Conservation (phyloP, 163 green algal species). For the Chlamydomonas reinhardtii region DNA sequence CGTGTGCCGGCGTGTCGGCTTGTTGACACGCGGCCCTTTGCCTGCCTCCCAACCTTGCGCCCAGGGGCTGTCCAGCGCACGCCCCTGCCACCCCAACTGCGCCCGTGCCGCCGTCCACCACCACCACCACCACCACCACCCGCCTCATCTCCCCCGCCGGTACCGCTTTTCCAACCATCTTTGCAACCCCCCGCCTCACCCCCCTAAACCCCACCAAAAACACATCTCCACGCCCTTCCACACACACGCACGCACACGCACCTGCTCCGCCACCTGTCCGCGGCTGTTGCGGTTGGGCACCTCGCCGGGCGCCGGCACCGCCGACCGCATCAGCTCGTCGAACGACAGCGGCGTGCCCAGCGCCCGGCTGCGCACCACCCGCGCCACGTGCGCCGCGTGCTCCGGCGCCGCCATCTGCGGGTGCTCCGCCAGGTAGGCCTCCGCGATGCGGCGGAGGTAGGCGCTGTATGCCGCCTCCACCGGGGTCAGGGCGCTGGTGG, state of each 20-base stretch:
- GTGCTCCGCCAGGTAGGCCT: conserved; percentile 29
- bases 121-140: too few relatives aligned
- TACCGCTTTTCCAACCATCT: too few relatives aligned
- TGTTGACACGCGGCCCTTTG: too few relatives aligned
- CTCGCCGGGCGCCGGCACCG: conserved; percentile 57
- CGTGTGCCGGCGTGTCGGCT: too few relatives aligned
- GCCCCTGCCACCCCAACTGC: too few relatives aligned
- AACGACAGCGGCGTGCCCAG: conserved; percentile 65
- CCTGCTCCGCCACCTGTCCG: background rate
- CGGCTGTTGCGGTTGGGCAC: conserved; percentile 57
- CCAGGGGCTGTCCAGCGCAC: too few relatives aligned
- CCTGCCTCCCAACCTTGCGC: too few relatives aligned
- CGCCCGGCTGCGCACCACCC: background rate
- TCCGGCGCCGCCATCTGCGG: background rate
- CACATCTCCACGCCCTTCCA: background rate
- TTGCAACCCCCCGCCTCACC: background rate
- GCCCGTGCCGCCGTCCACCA: too few relatives aligned
- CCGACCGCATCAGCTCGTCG: conserved; percentile 63
- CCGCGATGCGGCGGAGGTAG: conserved; percentile 12
- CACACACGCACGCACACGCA: background rate
- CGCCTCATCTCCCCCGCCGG: too few relatives aligned
- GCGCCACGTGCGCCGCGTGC: background rate
- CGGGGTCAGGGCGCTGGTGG: background rate
- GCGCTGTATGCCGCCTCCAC: conserved; percentile 15
- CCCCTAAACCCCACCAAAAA: too few relatives aligned